Conservation (phyloP, 1,284 basidiomycete species). For the Tausonia pullulans region DNA sequence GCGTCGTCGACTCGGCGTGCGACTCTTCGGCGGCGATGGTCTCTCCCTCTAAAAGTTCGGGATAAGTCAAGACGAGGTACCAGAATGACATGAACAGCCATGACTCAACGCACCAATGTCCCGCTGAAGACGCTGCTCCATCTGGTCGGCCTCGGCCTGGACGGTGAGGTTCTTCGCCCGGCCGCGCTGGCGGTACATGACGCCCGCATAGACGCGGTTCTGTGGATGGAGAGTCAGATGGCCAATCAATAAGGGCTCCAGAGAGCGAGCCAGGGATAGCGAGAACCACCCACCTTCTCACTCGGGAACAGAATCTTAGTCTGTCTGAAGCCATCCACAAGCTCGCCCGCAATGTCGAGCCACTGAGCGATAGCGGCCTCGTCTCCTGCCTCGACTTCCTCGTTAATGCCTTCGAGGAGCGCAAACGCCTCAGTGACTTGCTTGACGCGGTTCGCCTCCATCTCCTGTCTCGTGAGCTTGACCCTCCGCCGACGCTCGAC, state of each 20-base stretch:
- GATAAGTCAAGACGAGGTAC: background rate
- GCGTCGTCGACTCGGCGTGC: slow-evolving; percentile 35
- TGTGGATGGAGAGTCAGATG: background rate
- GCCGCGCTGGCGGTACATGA: background rate
- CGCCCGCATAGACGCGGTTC: background rate
- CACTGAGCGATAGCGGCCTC: slow-evolving; percentile 44
- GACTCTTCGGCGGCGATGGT: slow-evolving; percentile 21
- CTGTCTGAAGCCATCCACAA: slow-evolving; percentile 79
- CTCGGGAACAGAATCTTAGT: slow-evolving; percentile 71
- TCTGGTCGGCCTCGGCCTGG: slow-evolving; percentile 49
- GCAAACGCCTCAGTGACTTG: slow-evolving; percentile 33
- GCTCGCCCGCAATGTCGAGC: slow-evolving; percentile 68
- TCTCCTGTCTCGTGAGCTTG: background rate
- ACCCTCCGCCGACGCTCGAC: background rate
- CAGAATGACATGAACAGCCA: slow-evolving; percentile 9
- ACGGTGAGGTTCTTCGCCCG: background rate
- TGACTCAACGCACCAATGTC: slow-evolving; percentile 46
- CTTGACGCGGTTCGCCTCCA: slow-evolving; percentile 23
- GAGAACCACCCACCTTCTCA: slow-evolving; percentile 47
- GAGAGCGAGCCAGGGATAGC: background rate
- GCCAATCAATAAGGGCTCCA: background rate
- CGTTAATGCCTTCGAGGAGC: slow-evolving; percentile 33
- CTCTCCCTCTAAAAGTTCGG: slow-evolving; percentile 32
- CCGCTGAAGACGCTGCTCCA: slow-evolving; percentile 62
- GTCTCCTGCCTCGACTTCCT: slow-evolving; percentile 30